These are phyloP conservation scores for Exserohilum rostratum DNA, from an alignment of 2,329 filamentous ascomycete genomes.

Conservation along the genomic window DNA sequence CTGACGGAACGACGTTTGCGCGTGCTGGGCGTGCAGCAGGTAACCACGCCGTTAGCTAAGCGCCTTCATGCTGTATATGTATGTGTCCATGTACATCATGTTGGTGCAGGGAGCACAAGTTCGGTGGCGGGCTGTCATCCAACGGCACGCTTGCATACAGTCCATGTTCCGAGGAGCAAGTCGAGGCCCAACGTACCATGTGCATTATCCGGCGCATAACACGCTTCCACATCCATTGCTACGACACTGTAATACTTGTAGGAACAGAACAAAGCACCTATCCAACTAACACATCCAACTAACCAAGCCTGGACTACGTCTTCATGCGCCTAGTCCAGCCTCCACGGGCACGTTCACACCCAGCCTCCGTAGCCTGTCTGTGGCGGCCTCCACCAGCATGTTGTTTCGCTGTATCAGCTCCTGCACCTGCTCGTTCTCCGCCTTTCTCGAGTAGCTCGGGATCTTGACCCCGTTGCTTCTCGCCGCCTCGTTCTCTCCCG, in stretches of 20 bases:
- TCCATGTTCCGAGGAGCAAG: too few species aligned
- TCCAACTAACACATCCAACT: background rate
- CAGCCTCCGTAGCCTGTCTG: slow-evolving; percentile 34
- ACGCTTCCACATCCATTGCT: too few species aligned
- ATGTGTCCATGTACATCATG: too few species aligned
- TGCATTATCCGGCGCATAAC: too few species aligned
- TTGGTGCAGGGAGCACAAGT: background rate
- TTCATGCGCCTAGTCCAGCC: background rate
- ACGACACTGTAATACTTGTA: too few species aligned
- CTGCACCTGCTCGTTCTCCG: slow-evolving; percentile 44
- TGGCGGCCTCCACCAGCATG: slow-evolving; percentile 43
- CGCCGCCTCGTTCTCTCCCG: slow-evolving; percentile 19
- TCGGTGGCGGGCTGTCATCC: background rate
- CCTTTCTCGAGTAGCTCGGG: slow-evolving; percentile 41
- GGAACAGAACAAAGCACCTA: too few species aligned
- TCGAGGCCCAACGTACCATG: too few species aligned
- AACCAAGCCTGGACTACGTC: background rate
- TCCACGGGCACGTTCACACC: slow-evolving; percentile 33
- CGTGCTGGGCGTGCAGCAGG: background rate
- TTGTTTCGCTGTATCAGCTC: slow-evolving; percentile 41
- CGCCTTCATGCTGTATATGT: slow-evolving; percentile 3
- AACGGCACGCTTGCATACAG: background rate
- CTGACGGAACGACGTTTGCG: background rate
- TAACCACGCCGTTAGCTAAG: slow-evolving; percentile 12
- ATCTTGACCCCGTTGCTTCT: slow-evolving; percentile 31